phyloP scores from a whole-genome alignment of 805 yeast genomes.

The Lipomyces japonicus region DNA sequence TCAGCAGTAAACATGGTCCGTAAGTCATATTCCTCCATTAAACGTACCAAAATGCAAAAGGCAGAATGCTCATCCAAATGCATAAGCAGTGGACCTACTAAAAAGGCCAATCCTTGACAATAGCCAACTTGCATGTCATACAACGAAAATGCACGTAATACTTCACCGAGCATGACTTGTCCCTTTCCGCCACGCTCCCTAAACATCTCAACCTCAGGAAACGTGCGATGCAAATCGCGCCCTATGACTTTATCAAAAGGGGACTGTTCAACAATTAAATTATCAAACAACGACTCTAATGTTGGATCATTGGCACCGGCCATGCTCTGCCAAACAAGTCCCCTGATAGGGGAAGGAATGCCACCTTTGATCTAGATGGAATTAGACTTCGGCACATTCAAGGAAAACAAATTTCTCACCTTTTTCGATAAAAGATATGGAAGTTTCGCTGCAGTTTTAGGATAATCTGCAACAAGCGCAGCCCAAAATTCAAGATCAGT shows the following conservation, averaged over 20 bases:
- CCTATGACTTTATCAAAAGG: slow-evolving; percentile 47
- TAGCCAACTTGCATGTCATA: slow-evolving; percentile 65
- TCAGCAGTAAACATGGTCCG: slow-evolving; percentile 51
- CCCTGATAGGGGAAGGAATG: slow-evolving; percentile 38
- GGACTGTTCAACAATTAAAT: slow-evolving; percentile 43
- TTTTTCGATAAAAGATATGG: slow-evolving; percentile 36
- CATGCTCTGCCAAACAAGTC: slow-evolving; percentile 38
- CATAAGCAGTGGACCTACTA: slow-evolving; percentile 56
- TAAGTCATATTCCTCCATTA: slow-evolving; percentile 59
- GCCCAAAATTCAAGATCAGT: slow-evolving; percentile 39
- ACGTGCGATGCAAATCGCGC: slow-evolving; percentile 59
- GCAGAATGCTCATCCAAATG: slow-evolving; percentile 44
- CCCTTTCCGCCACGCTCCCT: slow-evolving; percentile 42
- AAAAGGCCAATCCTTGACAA: slow-evolving; percentile 63
- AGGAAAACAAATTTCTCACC: slow-evolving; percentile 25
- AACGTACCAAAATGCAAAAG: slow-evolving; percentile 50
- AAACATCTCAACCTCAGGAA: slow-evolving; percentile 53
- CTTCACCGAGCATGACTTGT: slow-evolving; percentile 47
- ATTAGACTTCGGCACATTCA: not conserved
- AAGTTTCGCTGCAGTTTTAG: slow-evolving; percentile 32
- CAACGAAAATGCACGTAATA: slow-evolving; percentile 59
- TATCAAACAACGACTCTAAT: slow-evolving; percentile 38
- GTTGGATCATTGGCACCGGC: slow-evolving; percentile 33
- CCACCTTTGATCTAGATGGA: slow-evolving; percentile 30
- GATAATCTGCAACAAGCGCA: slow-evolving; percentile 37